Conservation (phyloP, 768 basidiomycete species). For the Lactifluus echinatus region DNA sequence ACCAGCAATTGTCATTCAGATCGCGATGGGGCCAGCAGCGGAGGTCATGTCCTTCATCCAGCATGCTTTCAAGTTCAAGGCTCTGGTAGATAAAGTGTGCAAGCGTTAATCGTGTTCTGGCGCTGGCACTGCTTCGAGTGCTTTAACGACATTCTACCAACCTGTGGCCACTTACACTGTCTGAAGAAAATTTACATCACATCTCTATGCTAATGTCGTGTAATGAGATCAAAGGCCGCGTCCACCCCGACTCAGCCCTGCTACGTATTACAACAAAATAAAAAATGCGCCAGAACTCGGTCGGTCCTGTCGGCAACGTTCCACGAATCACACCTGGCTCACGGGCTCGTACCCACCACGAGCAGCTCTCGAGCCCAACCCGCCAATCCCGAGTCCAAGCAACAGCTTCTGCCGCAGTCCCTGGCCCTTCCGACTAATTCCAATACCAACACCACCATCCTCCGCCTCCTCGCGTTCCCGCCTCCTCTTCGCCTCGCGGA, state of each 20-base stretch:
- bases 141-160: too few relatives aligned
- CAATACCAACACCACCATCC: conserved; percentile 28
- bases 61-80: too few relatives aligned
- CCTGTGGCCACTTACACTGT: too few relatives aligned
- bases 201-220: too few relatives aligned
- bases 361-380: conserved; percentile 36
- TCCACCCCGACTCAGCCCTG: neutral
- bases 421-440: conserved; percentile 31
- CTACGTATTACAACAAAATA: neutral
- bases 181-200: too few relatives aligned
- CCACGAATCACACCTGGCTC: conserved; percentile 40
- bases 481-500: conserved; percentile 59
- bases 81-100: too few relatives aligned
- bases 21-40: too few relatives aligned
- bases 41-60: too few relatives aligned
- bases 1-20: too few relatives aligned
- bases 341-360: conserved; percentile 57
- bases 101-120: too few relatives aligned
- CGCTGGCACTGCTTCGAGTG: too few relatives aligned
- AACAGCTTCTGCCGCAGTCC: conserved; percentile 42
- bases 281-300: neutral
- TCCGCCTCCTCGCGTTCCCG: conserved; percentile 51
- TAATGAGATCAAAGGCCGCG: too few relatives aligned
- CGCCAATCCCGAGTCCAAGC: conserved; percentile 46
- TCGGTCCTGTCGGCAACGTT: conserved; percentile 12